phyloP scores from a whole-genome alignment of 495 filamentous ascomycete genomes.

The Lepraria neglecta region DNA sequence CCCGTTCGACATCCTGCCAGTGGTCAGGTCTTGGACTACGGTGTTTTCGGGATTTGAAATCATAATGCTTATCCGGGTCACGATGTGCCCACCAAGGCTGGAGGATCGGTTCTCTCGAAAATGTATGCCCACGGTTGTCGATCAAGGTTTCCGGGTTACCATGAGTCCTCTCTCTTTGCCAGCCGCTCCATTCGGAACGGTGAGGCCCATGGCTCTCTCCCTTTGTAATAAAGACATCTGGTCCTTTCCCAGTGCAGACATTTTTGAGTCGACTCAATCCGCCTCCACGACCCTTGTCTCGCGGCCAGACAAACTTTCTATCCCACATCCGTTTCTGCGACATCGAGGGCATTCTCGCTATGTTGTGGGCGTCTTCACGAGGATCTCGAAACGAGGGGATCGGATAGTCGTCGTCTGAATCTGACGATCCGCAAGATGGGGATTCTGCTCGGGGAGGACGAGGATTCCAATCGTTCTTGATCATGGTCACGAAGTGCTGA shows the following conservation, averaged over 20 bases:
- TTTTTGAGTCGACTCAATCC: conserved; percentile 25
- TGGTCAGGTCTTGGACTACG: neutral
- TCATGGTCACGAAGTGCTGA: too few relatives aligned
- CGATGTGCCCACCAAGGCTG: neutral
- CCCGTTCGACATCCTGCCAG: neutral
- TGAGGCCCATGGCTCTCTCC: conserved; percentile 14
- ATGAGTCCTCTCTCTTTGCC: conserved; percentile 8
- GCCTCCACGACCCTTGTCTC: conserved; percentile 26
- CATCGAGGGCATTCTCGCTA: neutral
- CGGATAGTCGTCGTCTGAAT: too few relatives aligned
- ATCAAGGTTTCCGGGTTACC: neutral
- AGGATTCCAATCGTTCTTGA: too few relatives aligned
- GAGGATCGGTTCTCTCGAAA: neutral
- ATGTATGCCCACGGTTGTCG: neutral
- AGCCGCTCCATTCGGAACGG: conserved; percentile 17
- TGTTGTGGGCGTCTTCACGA: too few relatives aligned
- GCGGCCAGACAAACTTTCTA: conserved; percentile 32
- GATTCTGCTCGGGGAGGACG: too few relatives aligned
- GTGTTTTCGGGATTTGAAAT: conserved; percentile 20
- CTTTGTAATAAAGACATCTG: conserved; percentile 32
- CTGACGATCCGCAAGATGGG: too few relatives aligned
- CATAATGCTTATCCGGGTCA: conserved; percentile 4
- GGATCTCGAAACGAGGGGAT: neutral
- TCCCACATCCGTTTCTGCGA: neutral
- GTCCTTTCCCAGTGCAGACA: conserved; percentile 31